These are phyloP conservation scores for Phaseolus coccineus DNA, from an alignment of 331 rosid genomes.

Conservation along the genomic window DNA sequence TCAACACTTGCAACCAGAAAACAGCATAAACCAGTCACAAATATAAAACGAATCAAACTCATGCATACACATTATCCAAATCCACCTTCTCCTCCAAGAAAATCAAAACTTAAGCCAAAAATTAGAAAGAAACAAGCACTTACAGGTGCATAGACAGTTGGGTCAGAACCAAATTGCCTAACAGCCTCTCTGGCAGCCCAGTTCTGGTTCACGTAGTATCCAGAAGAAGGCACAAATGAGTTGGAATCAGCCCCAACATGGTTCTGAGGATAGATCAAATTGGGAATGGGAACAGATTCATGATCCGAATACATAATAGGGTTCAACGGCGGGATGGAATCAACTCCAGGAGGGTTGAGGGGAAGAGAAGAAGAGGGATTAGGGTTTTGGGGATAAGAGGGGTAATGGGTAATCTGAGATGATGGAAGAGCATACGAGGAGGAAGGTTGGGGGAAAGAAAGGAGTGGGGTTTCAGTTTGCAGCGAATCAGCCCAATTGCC, in stretches of 20 bases:
- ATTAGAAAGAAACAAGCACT: not conserved
- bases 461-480: constrained; percentile 3
- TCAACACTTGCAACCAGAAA: constrained; percentile 9
- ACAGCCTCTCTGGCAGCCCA: constrained; percentile 53
- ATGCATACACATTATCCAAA: not conserved
- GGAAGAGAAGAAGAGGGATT: constrained; percentile 32
- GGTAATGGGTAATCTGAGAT: constrained; percentile 15
- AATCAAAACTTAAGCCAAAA: not conserved
- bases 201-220: constrained; percentile 42
- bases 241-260: constrained; percentile 33
- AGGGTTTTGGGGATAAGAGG: constrained; percentile 47
- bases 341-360: constrained; percentile 47
- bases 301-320: constrained; percentile 18
- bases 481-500: constrained; percentile 34
- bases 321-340: constrained; percentile 26
- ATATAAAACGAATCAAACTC: not conserved
- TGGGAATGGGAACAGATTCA: constrained; percentile 34
- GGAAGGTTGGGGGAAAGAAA: constrained; percentile 8
- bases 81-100: not conserved
- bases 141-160: constrained; percentile 43
- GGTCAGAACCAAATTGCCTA: constrained; percentile 46
- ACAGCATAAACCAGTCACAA: not conserved
- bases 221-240: constrained; percentile 31
- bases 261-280: constrained; percentile 37
- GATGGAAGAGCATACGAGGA: not conserved